Conservation (phyloP, 345 rosid species). For the Streptanthus diversifolius region DNA sequence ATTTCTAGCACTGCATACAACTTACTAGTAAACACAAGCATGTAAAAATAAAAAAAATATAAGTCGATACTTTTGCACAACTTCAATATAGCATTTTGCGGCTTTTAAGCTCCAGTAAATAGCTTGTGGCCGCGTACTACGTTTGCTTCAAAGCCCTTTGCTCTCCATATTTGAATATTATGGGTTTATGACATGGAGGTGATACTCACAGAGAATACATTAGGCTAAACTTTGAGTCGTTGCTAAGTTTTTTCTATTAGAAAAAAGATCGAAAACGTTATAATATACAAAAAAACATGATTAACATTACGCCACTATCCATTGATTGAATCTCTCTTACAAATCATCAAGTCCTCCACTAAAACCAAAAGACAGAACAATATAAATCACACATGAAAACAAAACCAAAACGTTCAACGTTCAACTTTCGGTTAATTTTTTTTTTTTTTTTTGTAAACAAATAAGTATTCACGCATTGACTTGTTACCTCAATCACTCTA, state of each 20-base stretch:
- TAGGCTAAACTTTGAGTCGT: neutral
- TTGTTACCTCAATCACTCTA: neutral
- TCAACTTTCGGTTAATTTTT: no score
- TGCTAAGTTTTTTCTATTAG: neutral
- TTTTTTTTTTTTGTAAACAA: neutral
- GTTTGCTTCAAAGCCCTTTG: neutral
- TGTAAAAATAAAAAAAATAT: no score
- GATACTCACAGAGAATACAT: neutral
- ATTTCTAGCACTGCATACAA: neutral
- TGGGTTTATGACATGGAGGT: neutral
- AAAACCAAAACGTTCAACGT: slow-evolving; percentile 1
- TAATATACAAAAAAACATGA: neutral
- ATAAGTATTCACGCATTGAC: neutral
- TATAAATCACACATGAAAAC: neutral
- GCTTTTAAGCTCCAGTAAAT: neutral
- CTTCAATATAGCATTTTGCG: neutral
- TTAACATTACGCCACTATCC: neutral
- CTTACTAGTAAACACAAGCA: neutral
- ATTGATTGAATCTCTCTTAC: neutral
- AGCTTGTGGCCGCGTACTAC: neutral
- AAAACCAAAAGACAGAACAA: neutral
- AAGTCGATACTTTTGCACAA: neutral
- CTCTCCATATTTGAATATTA: neutral
- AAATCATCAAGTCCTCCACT: neutral
- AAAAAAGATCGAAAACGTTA: neutral